These are phyloP conservation scores for Acanthamoeba divionensis DNA, from an alignment of 208 protist genomes.

Conservation along the genomic window DNA sequence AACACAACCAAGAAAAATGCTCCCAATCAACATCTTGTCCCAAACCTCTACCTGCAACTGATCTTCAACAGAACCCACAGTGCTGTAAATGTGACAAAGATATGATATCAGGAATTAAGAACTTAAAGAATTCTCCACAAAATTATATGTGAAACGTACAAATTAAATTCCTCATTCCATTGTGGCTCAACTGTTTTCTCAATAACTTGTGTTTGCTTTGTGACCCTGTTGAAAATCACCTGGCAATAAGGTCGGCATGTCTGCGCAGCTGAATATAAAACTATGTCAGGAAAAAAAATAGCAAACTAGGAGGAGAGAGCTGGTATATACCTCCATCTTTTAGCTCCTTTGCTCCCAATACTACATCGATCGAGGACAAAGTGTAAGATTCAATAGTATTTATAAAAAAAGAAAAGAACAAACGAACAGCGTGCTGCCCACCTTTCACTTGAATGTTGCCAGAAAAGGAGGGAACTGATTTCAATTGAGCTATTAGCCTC, in stretches of 20 bases:
- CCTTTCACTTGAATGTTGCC: not conserved
- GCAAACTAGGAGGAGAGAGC: no score
- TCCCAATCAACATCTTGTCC: slow-evolving; percentile 18
- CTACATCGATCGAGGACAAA: no score
- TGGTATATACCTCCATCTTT: not conserved
- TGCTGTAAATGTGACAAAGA: not conserved
- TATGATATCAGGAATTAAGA: not conserved
- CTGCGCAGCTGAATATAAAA: not conserved
- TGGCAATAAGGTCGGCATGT: not conserved
- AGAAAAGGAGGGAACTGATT: slow-evolving; percentile 1
- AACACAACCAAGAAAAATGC: not conserved
- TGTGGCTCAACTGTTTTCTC: not conserved
- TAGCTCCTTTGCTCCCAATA: no score
- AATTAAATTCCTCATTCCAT: slow-evolving; percentile 1
- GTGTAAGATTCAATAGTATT: no score
- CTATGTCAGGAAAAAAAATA: no score
- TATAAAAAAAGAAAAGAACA: no score
- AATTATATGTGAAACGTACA: not conserved
- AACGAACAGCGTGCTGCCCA: no score
- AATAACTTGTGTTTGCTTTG: not conserved
- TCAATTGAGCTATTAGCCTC: slow-evolving; percentile 5
- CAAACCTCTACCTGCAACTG: not conserved
- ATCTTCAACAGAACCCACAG: not conserved
- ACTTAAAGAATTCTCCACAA: not conserved
- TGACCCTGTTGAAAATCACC: not conserved